Base-by-base conservation (phyloP, 2,329 filamentous ascomycete genomes). In the Hypoxylon sp. region DNA sequence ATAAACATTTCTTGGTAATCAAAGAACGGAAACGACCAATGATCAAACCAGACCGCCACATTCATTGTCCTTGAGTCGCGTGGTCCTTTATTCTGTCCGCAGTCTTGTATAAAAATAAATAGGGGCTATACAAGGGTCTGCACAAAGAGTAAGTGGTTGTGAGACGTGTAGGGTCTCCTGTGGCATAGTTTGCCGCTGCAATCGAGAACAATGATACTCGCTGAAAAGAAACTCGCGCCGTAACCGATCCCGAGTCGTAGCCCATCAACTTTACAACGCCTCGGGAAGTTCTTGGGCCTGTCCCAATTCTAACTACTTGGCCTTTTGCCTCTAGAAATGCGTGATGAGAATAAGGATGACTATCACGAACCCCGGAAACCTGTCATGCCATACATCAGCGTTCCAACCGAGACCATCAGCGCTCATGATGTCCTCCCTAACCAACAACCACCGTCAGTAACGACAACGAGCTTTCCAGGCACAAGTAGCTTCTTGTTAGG, bases 371-470 rank as follows among this genome's bases (percentile, higher is more conserved):
- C 42, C 51, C 54, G 69, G 65, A 71, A 53, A 69, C 39, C 42
- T 67, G 69, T 59, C 57, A 75, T 75, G 74, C 72, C 74, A 60
- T 67, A 71, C 58, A 65, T 71, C 55, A 71, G 60, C 51, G 64
- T 66, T 33, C 73, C 74, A 44, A 70, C 69, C 53, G 46, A 69
- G 24, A 72, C 71, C 2, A 24, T 57, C 22, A 37, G 52, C 50
- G 33, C 54, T 54, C 44, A 70, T 47, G 48, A 22, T n/a, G 44
- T 33, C 19, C 59, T 52, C 37, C 48, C 59, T 14, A 53, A 37
- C 17, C 66, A 55, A 10, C 52, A 51, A n/a, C 67, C 74, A 17
- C 70, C 75, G 1, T 60, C 64, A 8, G 47, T 63, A 22, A 75
- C 75, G 13, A 44, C 63, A 22, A 62, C 63, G 47, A 59, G 19